A percentile compares a stretch with the other conserved stretches of the same genome.
phyloP scores from a whole-genome alignment of 495 filamentous ascomycete species.

The Penicillium turbatum region DNA sequence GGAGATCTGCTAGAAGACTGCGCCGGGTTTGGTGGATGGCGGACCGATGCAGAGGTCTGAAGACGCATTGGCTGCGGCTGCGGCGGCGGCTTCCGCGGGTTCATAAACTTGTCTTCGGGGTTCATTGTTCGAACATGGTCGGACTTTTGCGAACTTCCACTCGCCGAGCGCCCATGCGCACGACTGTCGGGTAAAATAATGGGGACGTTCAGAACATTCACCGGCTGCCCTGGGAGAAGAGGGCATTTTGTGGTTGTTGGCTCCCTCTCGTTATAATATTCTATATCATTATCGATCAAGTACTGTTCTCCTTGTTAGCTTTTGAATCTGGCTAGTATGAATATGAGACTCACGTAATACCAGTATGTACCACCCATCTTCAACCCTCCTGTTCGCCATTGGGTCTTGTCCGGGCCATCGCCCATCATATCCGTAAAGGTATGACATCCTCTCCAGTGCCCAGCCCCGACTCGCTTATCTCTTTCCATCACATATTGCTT shows the following conservation, averaged over 20 bases:
- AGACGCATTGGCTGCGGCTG: constrained; percentile 47
- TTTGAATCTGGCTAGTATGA: background rate
- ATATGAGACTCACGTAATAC: constrained; percentile 68
- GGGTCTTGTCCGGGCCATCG: constrained; percentile 61
- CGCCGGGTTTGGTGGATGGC: constrained; percentile 31
- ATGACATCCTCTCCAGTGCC: constrained; percentile 81
- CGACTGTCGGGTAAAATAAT: constrained; percentile 54
- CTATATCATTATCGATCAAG: constrained; percentile 67
- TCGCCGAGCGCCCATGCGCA: constrained; percentile 34
- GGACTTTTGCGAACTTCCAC: constrained; percentile 34
- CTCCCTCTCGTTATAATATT: constrained; percentile 65
- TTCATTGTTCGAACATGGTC: constrained; percentile 66
- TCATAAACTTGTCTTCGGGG: constrained; percentile 68
- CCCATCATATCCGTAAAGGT: constrained; percentile 78
- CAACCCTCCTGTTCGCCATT: constrained; percentile 69
- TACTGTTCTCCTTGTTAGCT: constrained; percentile 52
- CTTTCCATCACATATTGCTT: constrained; percentile 72
- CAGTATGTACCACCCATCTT: constrained; percentile 93
- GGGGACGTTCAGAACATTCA: constrained; percentile 80
- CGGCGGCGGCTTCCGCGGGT: constrained; percentile 60
- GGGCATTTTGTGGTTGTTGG: constrained; percentile 77
- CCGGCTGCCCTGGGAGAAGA: constrained; percentile 75
- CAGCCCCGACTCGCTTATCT: constrained; percentile 62
- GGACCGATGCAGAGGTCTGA: constrained; percentile 53
- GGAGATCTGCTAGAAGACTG: constrained; percentile 30